These are phyloP conservation scores for Auriscalpium vulgare DNA, from an alignment of 768 basidiomycete species.

Conservation along the genomic window DNA sequence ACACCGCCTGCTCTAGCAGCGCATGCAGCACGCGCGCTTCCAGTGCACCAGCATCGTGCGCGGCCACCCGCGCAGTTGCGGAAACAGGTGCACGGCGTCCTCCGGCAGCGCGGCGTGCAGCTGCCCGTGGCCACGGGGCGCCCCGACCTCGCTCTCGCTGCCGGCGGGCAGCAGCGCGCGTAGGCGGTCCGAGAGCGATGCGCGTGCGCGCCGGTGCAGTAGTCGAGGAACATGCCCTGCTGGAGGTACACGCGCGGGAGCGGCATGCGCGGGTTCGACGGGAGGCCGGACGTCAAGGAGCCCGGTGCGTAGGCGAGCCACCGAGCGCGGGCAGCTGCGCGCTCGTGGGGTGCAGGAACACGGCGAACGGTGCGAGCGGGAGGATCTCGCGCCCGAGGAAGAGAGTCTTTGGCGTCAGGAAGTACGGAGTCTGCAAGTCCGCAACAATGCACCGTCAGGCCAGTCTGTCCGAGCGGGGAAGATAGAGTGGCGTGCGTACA, in stretches of 20 bases:
- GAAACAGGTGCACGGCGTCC: conserved; percentile 33
- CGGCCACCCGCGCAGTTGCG: conserved; percentile 41
- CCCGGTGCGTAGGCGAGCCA: conserved; percentile 36
- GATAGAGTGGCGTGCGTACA: conserved; percentile 17
- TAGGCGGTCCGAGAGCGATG: conserved; percentile 40
- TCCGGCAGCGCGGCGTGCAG: conserved; percentile 19
- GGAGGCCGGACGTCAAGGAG: no score
- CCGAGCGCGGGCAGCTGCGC: conserved; percentile 20
- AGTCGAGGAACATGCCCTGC: conserved; percentile 49
- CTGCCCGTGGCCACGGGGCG: neutral
- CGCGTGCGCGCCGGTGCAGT: conserved; percentile 37
- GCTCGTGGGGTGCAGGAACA: conserved; percentile 39
- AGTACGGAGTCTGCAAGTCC: conserved; percentile 38
- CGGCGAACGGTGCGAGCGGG: conserved; percentile 36
- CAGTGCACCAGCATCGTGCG: conserved; percentile 31
- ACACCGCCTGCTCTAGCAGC: conserved; percentile 30
- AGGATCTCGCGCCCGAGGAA: conserved; percentile 49
- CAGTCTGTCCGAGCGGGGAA: neutral
- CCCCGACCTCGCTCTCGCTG: neutral
- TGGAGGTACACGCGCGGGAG: conserved; percentile 52
- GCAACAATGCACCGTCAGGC: neutral
- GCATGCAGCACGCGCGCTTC: conserved; percentile 33
- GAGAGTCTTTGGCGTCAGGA: conserved; percentile 38
- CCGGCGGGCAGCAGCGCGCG: conserved; percentile 16
- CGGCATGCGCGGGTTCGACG: conserved; percentile 52